Conservation (phyloP, 139 green algal genomes). For the Volvox reticuliferus region DNA sequence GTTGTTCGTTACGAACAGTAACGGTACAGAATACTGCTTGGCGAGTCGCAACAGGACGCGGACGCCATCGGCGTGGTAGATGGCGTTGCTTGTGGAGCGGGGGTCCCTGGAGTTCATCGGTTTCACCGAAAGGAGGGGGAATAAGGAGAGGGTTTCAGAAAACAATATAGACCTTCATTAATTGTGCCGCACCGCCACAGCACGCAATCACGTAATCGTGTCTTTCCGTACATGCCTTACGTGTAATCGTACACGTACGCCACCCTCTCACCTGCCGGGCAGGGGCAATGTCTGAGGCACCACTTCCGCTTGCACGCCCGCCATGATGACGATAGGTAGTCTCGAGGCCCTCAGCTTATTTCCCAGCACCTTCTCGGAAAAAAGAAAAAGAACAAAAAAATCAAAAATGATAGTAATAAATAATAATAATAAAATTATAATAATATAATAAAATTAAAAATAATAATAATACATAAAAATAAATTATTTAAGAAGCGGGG, state of each 20-base stretch:
- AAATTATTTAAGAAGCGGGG: too few relatives aligned
- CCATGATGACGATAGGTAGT: slow-evolving; percentile 60
- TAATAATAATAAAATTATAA: too few relatives aligned
- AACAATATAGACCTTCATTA: too few relatives aligned
- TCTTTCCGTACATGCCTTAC: too few relatives aligned
- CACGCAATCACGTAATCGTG: too few relatives aligned
- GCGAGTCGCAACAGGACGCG: slow-evolving; percentile 54
- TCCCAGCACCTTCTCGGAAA: slow-evolving; percentile 47
- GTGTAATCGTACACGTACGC: neutral
- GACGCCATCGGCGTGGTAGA: slow-evolving; percentile 54
- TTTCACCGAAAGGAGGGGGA: too few relatives aligned
- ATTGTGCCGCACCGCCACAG: too few relatives aligned
- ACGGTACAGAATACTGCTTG: slow-evolving; percentile 38
- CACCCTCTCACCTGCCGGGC: slow-evolving; percentile 29
- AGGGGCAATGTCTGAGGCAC: slow-evolving; percentile 41
- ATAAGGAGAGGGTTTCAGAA: too few relatives aligned
- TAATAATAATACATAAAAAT: too few relatives aligned
- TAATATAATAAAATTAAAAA: too few relatives aligned
- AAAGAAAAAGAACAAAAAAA: too few relatives aligned
- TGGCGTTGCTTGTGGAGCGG: slow-evolving; percentile 60
- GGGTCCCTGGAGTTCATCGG: slow-evolving; percentile 47
- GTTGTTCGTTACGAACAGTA: slow-evolving; percentile 70
- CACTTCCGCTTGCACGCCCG: slow-evolving; percentile 55
- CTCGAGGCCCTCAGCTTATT: slow-evolving; percentile 56
- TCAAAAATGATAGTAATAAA: neutral